Evolutionary conservation across 129 eudicot species (phyloP).

Genomic region (sunflower (Helianthus annuus)): HanXRQr2.0-SUNRISE NC_035442.2:160071117-160071616

Average conservation of each 20-base stretch:
- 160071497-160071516: neutral
- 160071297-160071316: conserved; percentile 13
- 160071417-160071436: neutral
- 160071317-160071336: neutral
- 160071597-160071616: too few relatives aligned
- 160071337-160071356: neutral
- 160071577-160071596: too few relatives aligned
- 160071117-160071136: neutral
- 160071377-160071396: neutral
- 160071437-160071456: neutral
- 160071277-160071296: neutral
- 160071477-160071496: neutral
- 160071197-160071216: conserved; percentile 7
- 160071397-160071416: neutral
- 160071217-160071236: conserved; percentile 13
- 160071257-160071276: neutral
- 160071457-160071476: neutral
- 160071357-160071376: conserved; percentile 10
- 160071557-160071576: too few relatives aligned
- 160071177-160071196: neutral
- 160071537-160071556: too few relatives aligned
- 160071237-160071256: neutral
- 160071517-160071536: too few relatives aligned
- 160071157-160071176: neutral
- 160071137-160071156: neutral